These are phyloP conservation scores for Solanum chaucha DNA, from an alignment of 257 asterid species.

Conservation along the genomic window DNA sequence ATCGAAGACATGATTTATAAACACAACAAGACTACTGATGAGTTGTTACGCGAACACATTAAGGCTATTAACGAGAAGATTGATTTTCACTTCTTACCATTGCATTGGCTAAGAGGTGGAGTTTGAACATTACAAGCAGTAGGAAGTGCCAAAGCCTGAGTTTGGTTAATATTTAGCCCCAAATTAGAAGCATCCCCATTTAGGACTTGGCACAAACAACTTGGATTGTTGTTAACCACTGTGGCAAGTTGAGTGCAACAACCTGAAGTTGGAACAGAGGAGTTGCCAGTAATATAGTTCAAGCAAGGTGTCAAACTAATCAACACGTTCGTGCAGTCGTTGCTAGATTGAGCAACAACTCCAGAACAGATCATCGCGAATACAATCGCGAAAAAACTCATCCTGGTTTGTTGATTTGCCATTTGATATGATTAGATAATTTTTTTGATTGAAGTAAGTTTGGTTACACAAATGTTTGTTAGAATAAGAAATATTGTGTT, in stretches of 20 bases:
- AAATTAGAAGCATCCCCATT: constrained; percentile 46
- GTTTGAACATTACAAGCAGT: constrained; percentile 59
- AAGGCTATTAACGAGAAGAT: neutral
- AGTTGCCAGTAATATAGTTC: constrained; percentile 51
- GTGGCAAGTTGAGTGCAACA: constrained; percentile 70
- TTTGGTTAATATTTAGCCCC: constrained; percentile 43
- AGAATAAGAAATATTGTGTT: neutral
- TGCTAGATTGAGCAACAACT: constrained; percentile 37
- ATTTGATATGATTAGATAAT: constrained; percentile 7
- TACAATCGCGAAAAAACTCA: constrained; percentile 21
- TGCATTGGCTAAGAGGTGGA: constrained; percentile 54
- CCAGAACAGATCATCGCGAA: constrained; percentile 23
- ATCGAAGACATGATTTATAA: neutral
- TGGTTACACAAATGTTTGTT: neutral
- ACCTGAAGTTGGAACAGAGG: constrained; percentile 43
- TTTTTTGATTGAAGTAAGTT: neutral
- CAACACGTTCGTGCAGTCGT: constrained; percentile 68
- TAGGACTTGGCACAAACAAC: constrained; percentile 64
- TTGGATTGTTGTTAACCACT: constrained; percentile 53
- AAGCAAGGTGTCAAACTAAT: constrained; percentile 88
- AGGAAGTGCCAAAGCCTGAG: constrained; percentile 77
- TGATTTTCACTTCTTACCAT: constrained; percentile 21
- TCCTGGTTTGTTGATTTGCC: constrained; percentile 23
- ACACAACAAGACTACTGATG: neutral
- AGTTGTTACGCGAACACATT: neutral